Evolutionary conservation across 192 early-diverging fungal genomes (phyloP).

Genomic region (Kickxella alabastrina): DNA sequence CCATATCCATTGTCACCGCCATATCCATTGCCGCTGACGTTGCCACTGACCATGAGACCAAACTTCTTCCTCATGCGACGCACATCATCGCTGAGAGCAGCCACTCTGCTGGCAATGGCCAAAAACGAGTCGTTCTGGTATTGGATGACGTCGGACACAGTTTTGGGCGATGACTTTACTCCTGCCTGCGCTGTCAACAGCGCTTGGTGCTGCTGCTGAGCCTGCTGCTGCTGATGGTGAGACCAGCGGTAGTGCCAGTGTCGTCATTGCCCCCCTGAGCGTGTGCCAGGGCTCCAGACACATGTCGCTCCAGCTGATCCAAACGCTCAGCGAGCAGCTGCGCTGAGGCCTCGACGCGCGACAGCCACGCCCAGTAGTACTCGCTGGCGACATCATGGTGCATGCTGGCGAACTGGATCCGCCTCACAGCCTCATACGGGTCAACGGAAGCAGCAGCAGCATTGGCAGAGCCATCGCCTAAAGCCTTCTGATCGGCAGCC

Average conservation of each 20-base stretch:
- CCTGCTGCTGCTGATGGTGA: not conserved
- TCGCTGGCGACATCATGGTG: slow-evolving; percentile 32
- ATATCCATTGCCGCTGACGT: not conserved
- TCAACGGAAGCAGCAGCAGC: slow-evolving; percentile 1
- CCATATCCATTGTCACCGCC: too few relatives aligned
- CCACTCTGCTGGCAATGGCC: slow-evolving; percentile 40
- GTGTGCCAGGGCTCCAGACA: slow-evolving; percentile 13
- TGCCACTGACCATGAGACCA: slow-evolving; percentile 7
- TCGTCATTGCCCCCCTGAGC: slow-evolving; percentile 1
- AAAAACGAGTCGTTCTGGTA: slow-evolving; percentile 46
- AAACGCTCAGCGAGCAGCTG: slow-evolving; percentile 31
- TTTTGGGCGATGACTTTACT: slow-evolving; percentile 16
- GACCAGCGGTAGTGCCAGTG: not conserved
- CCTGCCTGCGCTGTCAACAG: not conserved
- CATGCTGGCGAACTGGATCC: slow-evolving; percentile 40
- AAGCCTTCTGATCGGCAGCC: too few relatives aligned
- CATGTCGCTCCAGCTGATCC: slow-evolving; percentile 41
- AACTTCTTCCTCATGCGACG: slow-evolving; percentile 22
- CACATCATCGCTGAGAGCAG: slow-evolving; percentile 38
- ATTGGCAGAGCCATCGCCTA: too few relatives aligned
- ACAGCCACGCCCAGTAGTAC: slow-evolving; percentile 46
- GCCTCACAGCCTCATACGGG: slow-evolving; percentile 29
- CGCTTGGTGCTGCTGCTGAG: not conserved
- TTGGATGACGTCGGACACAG: slow-evolving; percentile 33
- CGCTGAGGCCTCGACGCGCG: slow-evolving; percentile 23